Percentiles rank a stretch among this genome's conserved stretches.
phyloP scores from a whole-genome alignment of 495 filamentous ascomycete species.

The Cercophora newfieldiana region DNA sequence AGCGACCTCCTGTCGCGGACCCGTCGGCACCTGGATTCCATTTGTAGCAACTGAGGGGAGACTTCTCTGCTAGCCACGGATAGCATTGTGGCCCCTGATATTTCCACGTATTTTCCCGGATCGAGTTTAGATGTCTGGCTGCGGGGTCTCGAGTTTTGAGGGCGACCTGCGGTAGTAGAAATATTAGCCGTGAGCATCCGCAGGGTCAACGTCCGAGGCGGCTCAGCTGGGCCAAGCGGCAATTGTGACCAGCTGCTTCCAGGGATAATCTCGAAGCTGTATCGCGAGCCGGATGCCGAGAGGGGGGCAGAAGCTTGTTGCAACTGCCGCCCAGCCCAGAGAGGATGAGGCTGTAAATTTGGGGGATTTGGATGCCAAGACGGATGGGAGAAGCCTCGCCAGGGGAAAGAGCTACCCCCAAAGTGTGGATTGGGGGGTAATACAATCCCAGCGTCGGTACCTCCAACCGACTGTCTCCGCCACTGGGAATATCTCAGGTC shows the following conservation, averaged over 20 bases:
- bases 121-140: background rate
- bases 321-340: background rate
- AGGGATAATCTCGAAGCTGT: background rate
- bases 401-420: background rate
- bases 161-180: background rate
- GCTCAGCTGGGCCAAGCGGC: background rate
- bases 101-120: background rate
- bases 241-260: background rate
- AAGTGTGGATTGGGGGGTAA: background rate
- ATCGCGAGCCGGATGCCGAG: background rate
- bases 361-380: too few species aligned
- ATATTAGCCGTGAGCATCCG: background rate
- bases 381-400: background rate
- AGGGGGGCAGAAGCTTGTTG: background rate
- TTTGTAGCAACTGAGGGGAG: too few species aligned
- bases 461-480: too few species aligned
- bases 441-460: too few species aligned
- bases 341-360: background rate
- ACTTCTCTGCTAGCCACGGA: too few species aligned
- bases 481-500: too few species aligned
- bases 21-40: too few species aligned
- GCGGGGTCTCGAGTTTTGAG: background rate
- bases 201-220: background rate
- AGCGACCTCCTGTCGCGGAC: too few species aligned
- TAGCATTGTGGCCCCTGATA: too few species aligned